Evolutionary conservation across 2,329 filamentous ascomycete species (phyloP).

Genomic region (Monosporascus sp.): DNA sequence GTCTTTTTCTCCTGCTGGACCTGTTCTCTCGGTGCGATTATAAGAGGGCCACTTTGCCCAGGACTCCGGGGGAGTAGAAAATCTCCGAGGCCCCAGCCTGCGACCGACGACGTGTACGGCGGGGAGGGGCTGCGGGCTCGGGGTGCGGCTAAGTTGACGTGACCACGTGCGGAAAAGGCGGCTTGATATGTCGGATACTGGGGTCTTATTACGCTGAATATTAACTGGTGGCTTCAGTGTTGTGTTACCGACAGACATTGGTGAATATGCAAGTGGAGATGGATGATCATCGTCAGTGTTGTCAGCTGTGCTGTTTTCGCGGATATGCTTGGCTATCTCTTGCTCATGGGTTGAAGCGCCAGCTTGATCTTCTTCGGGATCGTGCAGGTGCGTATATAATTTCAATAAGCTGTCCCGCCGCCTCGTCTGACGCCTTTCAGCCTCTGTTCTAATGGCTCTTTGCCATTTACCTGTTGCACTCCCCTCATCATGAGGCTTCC

Average conservation of each 20-base stretch:
- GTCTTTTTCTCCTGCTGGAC: constrained; percentile 21
- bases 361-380: background rate
- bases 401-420: background rate
- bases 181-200: constrained; percentile 15
- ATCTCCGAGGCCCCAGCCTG: constrained; percentile 1
- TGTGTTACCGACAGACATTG: constrained; percentile 1
- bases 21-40: constrained; percentile 22
- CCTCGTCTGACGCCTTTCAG: constrained; percentile 1
- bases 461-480: constrained; percentile 9
- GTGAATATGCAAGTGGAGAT: background rate
- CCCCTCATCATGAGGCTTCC: constrained; percentile 4
- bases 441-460: constrained; percentile 7
- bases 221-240: constrained; percentile 7
- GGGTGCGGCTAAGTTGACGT: constrained; percentile 17
- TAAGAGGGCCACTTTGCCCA: constrained; percentile 31
- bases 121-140: constrained; percentile 9
- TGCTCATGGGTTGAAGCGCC: too few species aligned
- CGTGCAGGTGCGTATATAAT: background rate
- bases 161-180: constrained; percentile 24
- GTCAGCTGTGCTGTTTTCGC: background rate
- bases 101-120: constrained; percentile 6
- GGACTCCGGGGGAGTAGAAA: constrained; percentile 20
- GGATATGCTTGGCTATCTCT: background rate
- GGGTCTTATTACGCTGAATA: constrained; percentile 2
- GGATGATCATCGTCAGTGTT: background rate